Conservation (phyloP, 2,329 filamentous ascomycete species). For the Hyphodiscus sp. region DNA sequence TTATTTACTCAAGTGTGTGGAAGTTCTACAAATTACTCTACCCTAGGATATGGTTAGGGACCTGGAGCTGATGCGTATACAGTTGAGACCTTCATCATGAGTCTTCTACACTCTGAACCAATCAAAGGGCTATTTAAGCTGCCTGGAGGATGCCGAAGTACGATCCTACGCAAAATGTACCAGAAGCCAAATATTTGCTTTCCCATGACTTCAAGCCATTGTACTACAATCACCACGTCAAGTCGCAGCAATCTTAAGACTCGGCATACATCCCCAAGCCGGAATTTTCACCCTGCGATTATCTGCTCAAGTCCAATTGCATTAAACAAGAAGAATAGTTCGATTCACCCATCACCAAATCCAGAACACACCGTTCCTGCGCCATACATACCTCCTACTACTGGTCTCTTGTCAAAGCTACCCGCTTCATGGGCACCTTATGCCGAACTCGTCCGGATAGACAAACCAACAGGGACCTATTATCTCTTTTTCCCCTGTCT, state of each 20-base stretch:
- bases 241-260: background rate
- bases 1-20: too few species aligned
- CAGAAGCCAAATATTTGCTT: background rate
- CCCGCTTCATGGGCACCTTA: slow-evolving; percentile 70
- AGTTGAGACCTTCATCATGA: background rate
- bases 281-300: background rate
- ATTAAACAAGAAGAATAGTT: background rate
- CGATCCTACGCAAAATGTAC: slow-evolving; percentile 1
- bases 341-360: background rate
- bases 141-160: slow-evolving; percentile 6
- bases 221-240: background rate
- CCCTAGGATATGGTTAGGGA: background rate
- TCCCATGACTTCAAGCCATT: background rate
- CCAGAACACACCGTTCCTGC: background rate
- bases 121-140: slow-evolving; percentile 4
- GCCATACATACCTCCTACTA: slow-evolving; percentile 47
- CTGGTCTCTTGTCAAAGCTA: slow-evolving; percentile 63
- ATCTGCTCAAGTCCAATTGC: background rate
- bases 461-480: slow-evolving; percentile 76
- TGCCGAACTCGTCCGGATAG: slow-evolving; percentile 71
- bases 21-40: too few species aligned
- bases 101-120: background rate
- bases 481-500: slow-evolving; percentile 83
- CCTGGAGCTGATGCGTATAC: background rate
- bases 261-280: too few species aligned